These are phyloP conservation scores for Stylonectria norvegica DNA, from an alignment of 2,329 filamentous ascomycete species.

Conservation along the genomic window DNA sequence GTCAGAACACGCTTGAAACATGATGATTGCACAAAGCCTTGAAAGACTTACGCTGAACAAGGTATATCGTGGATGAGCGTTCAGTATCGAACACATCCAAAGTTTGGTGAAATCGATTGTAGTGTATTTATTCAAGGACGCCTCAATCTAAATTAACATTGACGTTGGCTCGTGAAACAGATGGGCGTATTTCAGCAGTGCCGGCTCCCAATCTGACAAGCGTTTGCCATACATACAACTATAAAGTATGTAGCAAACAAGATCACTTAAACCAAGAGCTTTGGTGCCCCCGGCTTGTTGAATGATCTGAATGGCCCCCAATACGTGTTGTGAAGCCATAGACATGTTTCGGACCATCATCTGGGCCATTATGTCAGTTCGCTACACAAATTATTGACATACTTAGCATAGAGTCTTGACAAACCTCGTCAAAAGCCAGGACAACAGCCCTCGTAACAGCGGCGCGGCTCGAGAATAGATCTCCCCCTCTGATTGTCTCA, in stretches of 20 bases:
- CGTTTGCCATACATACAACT: constrained; percentile 9
- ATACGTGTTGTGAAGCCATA: constrained; percentile 11
- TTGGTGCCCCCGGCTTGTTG: constrained; percentile 3
- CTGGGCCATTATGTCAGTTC: not conserved
- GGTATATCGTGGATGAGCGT: no score
- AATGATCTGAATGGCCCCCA: constrained; percentile 7
- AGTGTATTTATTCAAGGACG: no score
- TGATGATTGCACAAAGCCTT: no score
- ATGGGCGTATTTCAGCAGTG: no score
- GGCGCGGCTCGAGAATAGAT: not conserved
- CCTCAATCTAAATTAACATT: no score
- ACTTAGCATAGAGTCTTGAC: not conserved
- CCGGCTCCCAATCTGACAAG: no score
- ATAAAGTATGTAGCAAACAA: constrained; percentile 6
- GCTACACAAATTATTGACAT: rapidly evolving
- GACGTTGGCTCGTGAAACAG: no score
- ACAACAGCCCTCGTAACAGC: constrained; percentile 11
- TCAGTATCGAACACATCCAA: no score
- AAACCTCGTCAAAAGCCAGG: constrained; percentile 13
- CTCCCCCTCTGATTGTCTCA: not conserved
- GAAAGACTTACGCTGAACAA: no score
- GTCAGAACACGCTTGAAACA: no score
- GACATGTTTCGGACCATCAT: constrained; percentile 7
- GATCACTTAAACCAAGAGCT: constrained; percentile 5
- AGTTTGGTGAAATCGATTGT: no score